Percentiles rank a stretch among this genome's conserved stretches.
phyloP scores from a whole-genome alignment of 768 basidiomycete species.

The Phaeotremella fagi region DNA sequence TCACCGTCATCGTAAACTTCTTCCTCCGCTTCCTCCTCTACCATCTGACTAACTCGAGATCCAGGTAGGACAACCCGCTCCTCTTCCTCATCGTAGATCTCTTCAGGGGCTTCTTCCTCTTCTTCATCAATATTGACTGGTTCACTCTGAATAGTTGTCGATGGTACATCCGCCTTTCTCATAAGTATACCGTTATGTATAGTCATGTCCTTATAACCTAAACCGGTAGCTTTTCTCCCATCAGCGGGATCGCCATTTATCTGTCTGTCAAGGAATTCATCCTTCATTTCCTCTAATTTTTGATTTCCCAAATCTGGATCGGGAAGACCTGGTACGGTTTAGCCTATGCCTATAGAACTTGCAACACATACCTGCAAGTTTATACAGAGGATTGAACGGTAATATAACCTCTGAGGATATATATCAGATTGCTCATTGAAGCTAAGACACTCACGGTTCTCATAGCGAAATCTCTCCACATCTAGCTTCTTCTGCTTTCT shows the following conservation, averaged over 20 bases:
- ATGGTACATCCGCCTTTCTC: too few species aligned
- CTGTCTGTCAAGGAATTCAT: background rate
- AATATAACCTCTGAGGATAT: background rate
- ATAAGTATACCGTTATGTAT: too few species aligned
- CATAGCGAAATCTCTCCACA: background rate
- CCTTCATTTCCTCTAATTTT: background rate
- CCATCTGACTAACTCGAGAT: background rate
- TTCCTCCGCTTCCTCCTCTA: background rate
- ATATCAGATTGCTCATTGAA: background rate
- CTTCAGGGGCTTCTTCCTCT: background rate
- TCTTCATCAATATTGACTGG: background rate
- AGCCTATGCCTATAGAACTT: background rate
- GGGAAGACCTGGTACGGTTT: background rate
- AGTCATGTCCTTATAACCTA: too few species aligned
- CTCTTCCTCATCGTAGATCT: background rate
- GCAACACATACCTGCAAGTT: background rate
- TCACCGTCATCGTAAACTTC: background rate
- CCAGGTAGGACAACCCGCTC: background rate
- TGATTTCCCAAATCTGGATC: background rate
- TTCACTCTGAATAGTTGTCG: too few species aligned
- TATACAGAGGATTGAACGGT: background rate
- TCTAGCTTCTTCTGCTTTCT: background rate
- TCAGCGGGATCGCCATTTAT: background rate
- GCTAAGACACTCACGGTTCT: background rate
- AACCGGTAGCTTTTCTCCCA: background rate